phyloP scores from a whole-genome alignment of 805 yeast species.

The Schizosaccharomyces pombe region DNA sequence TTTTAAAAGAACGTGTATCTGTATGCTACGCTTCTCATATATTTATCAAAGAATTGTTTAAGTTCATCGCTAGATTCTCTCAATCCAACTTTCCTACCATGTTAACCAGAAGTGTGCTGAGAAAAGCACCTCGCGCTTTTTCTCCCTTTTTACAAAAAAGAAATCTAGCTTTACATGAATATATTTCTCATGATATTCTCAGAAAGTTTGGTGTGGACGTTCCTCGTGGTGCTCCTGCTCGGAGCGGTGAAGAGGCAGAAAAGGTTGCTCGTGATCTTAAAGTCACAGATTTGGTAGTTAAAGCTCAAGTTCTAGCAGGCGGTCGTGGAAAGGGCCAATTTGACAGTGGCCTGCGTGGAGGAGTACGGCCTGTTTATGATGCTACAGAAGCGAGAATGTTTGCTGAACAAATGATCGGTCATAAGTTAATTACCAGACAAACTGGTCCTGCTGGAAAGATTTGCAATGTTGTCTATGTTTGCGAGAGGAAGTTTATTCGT shows the following conservation, averaged over 20 bases:
- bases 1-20: too few species aligned
- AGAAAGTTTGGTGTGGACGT: constrained; percentile 65
- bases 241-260: constrained; percentile 71
- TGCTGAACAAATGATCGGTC: constrained; percentile 73
- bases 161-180: constrained; percentile 79
- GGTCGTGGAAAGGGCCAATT: constrained; percentile 99
- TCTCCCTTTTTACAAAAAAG: constrained; percentile 22
- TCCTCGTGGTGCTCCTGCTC: constrained; percentile 79
- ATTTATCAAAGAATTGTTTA: too few species aligned
- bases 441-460: constrained; percentile 93
- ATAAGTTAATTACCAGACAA: constrained; percentile 90
- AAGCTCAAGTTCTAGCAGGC: constrained; percentile 97
- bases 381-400: constrained; percentile 70
- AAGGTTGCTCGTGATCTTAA: constrained; percentile 50
- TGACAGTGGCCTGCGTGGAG: constrained; percentile 86
- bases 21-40: too few species aligned
- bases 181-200: constrained; percentile 74
- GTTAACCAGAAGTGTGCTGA: background rate
- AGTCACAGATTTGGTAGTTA: constrained; percentile 68
- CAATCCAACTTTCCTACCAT: background rate
- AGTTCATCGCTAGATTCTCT: background rate
- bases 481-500: constrained; percentile 77
- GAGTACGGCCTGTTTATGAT: constrained; percentile 30
- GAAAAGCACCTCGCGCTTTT: background rate
- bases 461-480: constrained; percentile 88